A percentile compares a stretch with the other conserved stretches of the same genome.
These are phyloP conservation scores for Sporobolomyces pararoseus DNA, from an alignment of 768 basidiomycete genomes.

Conservation along the genomic window DNA sequence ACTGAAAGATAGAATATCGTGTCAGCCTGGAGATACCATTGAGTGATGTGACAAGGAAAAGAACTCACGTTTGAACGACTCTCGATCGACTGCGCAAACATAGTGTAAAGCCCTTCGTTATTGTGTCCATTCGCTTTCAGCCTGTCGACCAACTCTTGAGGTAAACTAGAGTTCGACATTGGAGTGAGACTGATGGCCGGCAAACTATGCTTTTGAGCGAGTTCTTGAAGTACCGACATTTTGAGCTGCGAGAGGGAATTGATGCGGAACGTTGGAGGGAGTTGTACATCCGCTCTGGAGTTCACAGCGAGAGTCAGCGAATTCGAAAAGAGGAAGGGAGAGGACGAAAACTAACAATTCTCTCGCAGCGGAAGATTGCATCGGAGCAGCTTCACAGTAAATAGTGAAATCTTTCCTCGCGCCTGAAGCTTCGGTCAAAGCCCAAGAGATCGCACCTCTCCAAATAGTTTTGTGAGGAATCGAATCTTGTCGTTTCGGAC, in stretches of 20 bases:
- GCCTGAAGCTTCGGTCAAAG: conserved; percentile 1
- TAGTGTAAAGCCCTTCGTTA: conserved; percentile 34
- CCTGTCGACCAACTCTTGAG: conserved; percentile 26
- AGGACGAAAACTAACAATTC: conserved; percentile 23
- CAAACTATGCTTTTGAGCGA: conserved; percentile 33
- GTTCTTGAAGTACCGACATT: conserved; percentile 27
- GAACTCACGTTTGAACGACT: conserved; percentile 24
- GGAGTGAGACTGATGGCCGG: conserved; percentile 32
- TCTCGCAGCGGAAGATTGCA: conserved; percentile 25
- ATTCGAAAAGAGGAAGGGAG: background rate
- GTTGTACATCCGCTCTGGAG: conserved; percentile 24
- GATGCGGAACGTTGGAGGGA: conserved; percentile 29
- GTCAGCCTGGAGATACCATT: background rate
- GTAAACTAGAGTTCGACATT: conserved; percentile 18
- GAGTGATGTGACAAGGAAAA: background rate
- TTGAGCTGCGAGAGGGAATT: conserved; percentile 23
- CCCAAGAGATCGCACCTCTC: conserved; percentile 35
- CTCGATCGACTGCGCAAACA: conserved; percentile 35
- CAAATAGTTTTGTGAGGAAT: conserved; percentile 14
- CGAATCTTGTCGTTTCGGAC: conserved; percentile 10
- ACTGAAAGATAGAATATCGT: background rate
- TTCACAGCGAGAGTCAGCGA: background rate
- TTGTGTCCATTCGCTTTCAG: conserved; percentile 16
- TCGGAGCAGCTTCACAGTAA: conserved; percentile 30
- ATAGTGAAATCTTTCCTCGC: conserved; percentile 27